phyloP scores from a whole-genome alignment of 2,329 filamentous ascomycete genomes.

The Colletotrichum sp. region DNA sequence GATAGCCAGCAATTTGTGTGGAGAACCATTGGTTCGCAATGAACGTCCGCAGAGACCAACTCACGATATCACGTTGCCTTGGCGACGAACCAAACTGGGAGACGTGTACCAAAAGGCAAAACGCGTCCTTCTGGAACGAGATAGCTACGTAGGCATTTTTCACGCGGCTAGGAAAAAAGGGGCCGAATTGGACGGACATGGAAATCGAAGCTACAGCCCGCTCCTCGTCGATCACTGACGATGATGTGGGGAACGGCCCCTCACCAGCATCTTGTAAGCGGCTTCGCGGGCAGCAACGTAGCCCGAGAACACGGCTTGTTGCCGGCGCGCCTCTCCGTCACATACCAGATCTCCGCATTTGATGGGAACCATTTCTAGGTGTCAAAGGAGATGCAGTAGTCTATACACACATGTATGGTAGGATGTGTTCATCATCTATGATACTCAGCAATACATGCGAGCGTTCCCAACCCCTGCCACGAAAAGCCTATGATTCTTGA shows the following conservation, averaged over 20 bases:
- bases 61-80: background rate
- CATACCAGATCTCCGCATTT: too few species aligned
- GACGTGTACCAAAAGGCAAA: background rate
- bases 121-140: too few species aligned
- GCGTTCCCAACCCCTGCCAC: fast-evolving
- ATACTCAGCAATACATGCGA: too few species aligned
- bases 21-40: too few species aligned
- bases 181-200: background rate
- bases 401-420: too few species aligned
- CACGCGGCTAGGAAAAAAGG: background rate
- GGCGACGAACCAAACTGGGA: background rate
- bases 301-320: background rate
- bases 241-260: background rate
- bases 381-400: too few species aligned
- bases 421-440: too few species aligned
- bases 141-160: too few species aligned
- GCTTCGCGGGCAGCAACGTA: background rate
- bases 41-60: background rate
- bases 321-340: too few species aligned
- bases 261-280: background rate
- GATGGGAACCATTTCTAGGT: too few species aligned
- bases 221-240: background rate
- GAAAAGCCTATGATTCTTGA: background rate
- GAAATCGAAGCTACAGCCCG: background rate
- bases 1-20: too few species aligned